Conservation (phyloP, 1,284 basidiomycete genomes). For the Sutorius eximius region DNA sequence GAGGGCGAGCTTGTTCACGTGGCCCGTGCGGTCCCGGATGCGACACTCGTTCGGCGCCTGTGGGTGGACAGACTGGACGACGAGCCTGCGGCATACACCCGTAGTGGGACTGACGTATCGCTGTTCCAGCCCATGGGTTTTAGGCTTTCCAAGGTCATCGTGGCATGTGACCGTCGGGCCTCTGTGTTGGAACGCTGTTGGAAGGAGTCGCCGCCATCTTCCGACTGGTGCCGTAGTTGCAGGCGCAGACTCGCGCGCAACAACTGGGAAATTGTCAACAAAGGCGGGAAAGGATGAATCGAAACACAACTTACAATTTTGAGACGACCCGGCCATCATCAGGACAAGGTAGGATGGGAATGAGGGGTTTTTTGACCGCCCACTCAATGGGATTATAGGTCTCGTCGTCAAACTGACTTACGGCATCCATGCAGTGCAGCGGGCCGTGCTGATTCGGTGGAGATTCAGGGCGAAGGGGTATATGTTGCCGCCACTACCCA, state of each 20-base stretch:
- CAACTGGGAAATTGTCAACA: not conserved
- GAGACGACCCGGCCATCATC: not conserved
- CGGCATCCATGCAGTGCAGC: too few species aligned
- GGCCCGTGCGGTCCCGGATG: conserved; percentile 8
- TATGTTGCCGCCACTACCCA: too few species aligned
- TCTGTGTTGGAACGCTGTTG: not conserved
- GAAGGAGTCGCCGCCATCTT: not conserved
- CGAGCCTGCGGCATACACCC: conserved; percentile 16
- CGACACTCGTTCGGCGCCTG: not conserved
- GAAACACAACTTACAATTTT: not conserved
- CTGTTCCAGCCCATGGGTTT: conserved; percentile 15
- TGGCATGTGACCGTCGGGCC: not conserved
- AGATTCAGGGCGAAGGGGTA: too few species aligned
- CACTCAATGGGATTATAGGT: too few species aligned
- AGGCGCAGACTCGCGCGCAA: not conserved
- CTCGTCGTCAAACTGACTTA: too few species aligned
- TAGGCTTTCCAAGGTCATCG: conserved; percentile 5
- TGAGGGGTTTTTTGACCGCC: too few species aligned
- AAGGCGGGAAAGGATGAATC: not conserved
- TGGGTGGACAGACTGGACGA: conserved; percentile 13
- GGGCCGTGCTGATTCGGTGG: too few species aligned
- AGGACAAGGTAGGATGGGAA: not conserved
- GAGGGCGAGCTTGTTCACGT: conserved; percentile 17
- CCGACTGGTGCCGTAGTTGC: not conserved
- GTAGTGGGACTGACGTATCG: conserved; percentile 22